Evolutionary conservation across 176 grass and related monocot genomes (phyloP), one percentile per base, ranked within the genome.

Genomic region (Neostapfia colusana): DNA sequence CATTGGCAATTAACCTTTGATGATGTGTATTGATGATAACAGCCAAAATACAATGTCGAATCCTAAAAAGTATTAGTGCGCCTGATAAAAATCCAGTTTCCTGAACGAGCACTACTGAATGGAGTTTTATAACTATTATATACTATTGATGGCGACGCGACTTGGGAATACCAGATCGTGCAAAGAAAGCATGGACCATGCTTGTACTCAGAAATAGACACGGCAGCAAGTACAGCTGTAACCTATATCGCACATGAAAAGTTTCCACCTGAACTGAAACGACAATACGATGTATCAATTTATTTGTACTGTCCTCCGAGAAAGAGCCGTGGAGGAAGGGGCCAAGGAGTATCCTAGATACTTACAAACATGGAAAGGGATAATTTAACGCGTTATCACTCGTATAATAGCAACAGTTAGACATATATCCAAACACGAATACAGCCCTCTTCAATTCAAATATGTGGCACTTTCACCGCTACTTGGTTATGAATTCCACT

Each of bases 151-250:
- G 15, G 45, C 14, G 44, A 81, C 18, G 15, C 45, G 57, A 76
- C 55, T 70, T 65, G 34, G 60, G 20, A 23, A 37, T 58, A 67
- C 15, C 48, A 28, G 10, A 44, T 74, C 38, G 23, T 57, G 23
- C 3, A 27, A 25, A 36, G 17, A 62, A 84, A 69, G 35, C 36
- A 43, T 5, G 18, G 64, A 41, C 6, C 71, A 55, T 35, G 46
- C 37, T 72, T 76, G 75, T 77, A 20, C 27, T 37, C 25, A 37
- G 37, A 62, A 76, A 44, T 56, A 18, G 14, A 70, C 57, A 81
- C 56, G 54, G 70, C 54, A 46, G 20, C 68, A 58, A 45, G 78
- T 59, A 56, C 45, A 65, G 58, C 48, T 77, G 66, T 82, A 64
- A 59, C 77, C 45, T 40, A 46, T 40, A 46, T 55, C 26, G 56